Base-by-base conservation (phyloP, 164 flowering plant species). In the Piper betle region DNA sequence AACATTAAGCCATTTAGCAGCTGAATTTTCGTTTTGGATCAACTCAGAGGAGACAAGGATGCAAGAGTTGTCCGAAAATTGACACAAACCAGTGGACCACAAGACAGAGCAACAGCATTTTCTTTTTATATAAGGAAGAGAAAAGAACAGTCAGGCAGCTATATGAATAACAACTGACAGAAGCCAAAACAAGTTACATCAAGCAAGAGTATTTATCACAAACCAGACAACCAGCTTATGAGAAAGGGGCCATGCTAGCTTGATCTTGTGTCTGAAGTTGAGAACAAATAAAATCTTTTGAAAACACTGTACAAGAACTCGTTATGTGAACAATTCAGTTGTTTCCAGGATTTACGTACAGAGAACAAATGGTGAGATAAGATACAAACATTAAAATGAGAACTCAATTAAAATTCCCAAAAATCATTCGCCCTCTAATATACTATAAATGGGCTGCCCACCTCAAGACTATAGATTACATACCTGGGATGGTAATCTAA, bases 351-450 rank as follows among this genome's bases (percentile, higher is more conserved):
- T 40, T 59, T 39, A 18, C 9, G 7, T 3, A 15, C 40, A 16
- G 60, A 17, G 15, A 58, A 12, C 42, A 58, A 11, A 16, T 10
- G 2, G 16, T 39, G 17, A 18, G 25, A 18, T 2, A 60, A 56
- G 40, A 12, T 38, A 52, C 61, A 64, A 64, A 64, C 55, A 61
- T 65, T 58, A 69, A 66, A 55, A 18, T 46, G 52, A 41, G 39
- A 62, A 64, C 57, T 11, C 61, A 64, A 59, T 53, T 52, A 1
- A 62, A 59, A 41, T 66, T 56, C 66, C 72, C 58, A 55, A 62
- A 50, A 59, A 52, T 66, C 54, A 65, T 70, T 53, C 56, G 57
- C 60, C 64, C 56, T 59, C 52, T 59, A 57, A 55, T 63, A 62
- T 66, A 66, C 61, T 69, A 64, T 64, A 56, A 60, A 62, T 40